Percentiles rank a stretch among this genome's conserved stretches.
Evolutionary conservation across 139 green algal species (phyloP).

Genomic region (Nannochloris sp.): DNA sequence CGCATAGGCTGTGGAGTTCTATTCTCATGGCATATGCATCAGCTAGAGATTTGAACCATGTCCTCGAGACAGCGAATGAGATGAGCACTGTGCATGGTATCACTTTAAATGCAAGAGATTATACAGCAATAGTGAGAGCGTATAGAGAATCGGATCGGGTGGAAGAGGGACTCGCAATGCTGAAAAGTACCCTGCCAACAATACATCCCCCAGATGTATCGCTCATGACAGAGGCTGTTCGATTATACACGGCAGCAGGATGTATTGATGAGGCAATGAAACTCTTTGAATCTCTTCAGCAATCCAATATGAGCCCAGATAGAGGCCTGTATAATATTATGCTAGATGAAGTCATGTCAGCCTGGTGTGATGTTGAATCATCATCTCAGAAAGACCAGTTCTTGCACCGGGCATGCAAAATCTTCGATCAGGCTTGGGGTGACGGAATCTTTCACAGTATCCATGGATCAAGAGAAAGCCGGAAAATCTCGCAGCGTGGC

Average conservation of each 20-base stretch:
- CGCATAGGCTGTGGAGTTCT: slow-evolving; percentile 6
- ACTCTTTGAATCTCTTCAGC: background rate
- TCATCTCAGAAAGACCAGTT: background rate
- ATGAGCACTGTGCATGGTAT: slow-evolving; percentile 50
- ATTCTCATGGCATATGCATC: slow-evolving; percentile 11
- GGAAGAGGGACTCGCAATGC: slow-evolving; percentile 2
- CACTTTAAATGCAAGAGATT: slow-evolving; percentile 57
- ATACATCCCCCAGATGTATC: slow-evolving; percentile 35
- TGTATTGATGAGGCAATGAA: background rate
- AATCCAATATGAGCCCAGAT: background rate
- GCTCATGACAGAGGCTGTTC: slow-evolving; percentile 69
- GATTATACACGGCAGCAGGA: slow-evolving; percentile 29
- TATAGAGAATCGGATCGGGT: slow-evolving; percentile 20
- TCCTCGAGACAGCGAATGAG: slow-evolving; percentile 45
- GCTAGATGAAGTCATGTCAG: background rate
- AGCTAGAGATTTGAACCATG: slow-evolving; percentile 4
- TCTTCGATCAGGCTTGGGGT: background rate
- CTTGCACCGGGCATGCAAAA: background rate
- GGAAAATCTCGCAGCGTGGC: background rate
- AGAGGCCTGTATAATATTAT: background rate
- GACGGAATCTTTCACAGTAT: background rate
- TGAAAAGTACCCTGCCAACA: slow-evolving; percentile 9
- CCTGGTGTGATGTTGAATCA: background rate
- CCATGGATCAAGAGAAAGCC: background rate
- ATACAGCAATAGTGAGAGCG: slow-evolving; percentile 53